Conservation (phyloP, 2,329 filamentous ascomycete genomes). For the Emericellopsis cladophorae region DNA sequence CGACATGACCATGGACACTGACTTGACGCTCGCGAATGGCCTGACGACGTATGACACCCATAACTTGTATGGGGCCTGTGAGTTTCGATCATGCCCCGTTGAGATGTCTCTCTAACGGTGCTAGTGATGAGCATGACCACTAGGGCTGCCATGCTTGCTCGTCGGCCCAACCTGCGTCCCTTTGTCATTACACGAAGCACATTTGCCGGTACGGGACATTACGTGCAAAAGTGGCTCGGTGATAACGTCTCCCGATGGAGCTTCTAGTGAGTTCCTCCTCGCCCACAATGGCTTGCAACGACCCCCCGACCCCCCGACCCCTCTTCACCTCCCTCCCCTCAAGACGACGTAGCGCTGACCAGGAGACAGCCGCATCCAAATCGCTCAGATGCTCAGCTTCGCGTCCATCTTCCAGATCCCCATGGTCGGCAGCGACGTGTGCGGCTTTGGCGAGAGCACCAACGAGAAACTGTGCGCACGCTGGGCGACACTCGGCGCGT, state of each 20-base stretch:
- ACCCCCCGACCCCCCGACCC: too few relatives aligned
- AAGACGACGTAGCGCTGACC: constrained; percentile 61
- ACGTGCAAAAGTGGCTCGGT: constrained; percentile 73
- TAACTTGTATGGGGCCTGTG: constrained; percentile 61
- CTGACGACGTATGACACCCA: constrained; percentile 71
- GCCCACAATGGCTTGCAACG: too few relatives aligned
- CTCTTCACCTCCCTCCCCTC: too few relatives aligned
- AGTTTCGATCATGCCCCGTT: neutral
- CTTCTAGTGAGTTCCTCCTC: constrained; percentile 63
- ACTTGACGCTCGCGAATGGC: constrained; percentile 65
- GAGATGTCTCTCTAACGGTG: neutral
- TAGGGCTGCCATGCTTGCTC: constrained; percentile 51
- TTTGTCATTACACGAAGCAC: constrained; percentile 79
- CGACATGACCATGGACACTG: constrained; percentile 57
- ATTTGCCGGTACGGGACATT: constrained; percentile 64
- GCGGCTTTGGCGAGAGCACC: constrained; percentile 57
- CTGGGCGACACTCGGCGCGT: constrained; percentile 59
- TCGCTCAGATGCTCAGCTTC: constrained; percentile 39
- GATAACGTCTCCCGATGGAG: constrained; percentile 61
- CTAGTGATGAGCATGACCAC: constrained; percentile 57
- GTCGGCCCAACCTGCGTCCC: constrained; percentile 58
- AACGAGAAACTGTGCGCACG: constrained; percentile 53
- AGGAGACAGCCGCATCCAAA: neutral
- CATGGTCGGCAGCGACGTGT: constrained; percentile 63
- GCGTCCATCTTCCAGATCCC: constrained; percentile 55